Base-by-base conservation (phyloP, 257 asterid species). In the Rhazya stricta region DNA sequence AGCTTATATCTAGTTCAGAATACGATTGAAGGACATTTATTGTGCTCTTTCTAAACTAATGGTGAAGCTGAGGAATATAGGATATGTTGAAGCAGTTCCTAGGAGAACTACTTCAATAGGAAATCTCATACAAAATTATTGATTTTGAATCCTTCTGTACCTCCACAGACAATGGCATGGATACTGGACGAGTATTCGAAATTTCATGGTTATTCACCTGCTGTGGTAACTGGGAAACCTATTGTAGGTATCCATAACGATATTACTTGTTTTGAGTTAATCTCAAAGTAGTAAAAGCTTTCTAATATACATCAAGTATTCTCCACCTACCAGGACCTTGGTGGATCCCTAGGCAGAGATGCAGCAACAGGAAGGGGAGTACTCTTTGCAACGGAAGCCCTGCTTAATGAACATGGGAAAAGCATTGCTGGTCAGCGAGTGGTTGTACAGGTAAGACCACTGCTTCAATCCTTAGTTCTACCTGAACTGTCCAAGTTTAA, bases 291-390 rank as follows among this genome's bases (percentile, higher is more conserved):
- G 5, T 3, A 2, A 6, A 11, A 9, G 23, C 60, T 23, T 2
- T n/a, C 23, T 15, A 54, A 21, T 23, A 9, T 23, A 29, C 23
- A 9, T 19, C 30, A 51, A 34, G 16, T 9, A 41, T 36, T 7
- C 9, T 36, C 30, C 66, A 72, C 16, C 13, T 6, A 27, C 56
- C 78, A 88, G 93, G 93, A 88, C 74, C 93, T 88, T 39, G 93
- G 93, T 75, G 93, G 93, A 77, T 88, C 93, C n/a, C 85, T 88
- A 43, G 93, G 93, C 65, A 82, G 93, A 80, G 91, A 88, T 79
- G 93, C 93, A 68, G 93, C 93, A 42, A 88, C 93, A 0, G 93
- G 93, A 69, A 81, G 93, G 81, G 93, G 93, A 11, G 91, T 85
- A 13, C 84, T 88, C 56, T 88, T 80, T 74, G 91, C 84, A 56